A percentile compares a stretch with the other conserved stretches of the same genome.
Evolutionary conservation across 768 basidiomycete species (phyloP).

Genomic region (Termitomyces sp.): DNA sequence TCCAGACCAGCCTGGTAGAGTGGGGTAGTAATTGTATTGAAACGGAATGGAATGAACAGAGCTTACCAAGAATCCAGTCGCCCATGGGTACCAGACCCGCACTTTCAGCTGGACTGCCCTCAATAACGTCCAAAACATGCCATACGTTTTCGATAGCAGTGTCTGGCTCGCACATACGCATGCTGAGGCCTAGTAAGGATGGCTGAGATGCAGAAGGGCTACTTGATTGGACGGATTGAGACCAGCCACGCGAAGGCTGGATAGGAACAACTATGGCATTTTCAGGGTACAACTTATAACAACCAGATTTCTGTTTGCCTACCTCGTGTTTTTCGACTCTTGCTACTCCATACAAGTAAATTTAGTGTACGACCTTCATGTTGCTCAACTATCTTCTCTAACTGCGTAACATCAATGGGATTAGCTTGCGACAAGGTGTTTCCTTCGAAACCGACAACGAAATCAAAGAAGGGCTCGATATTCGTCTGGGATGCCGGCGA

Average conservation of each 20-base stretch:
- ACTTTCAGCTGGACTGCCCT: slow-evolving; percentile 94
- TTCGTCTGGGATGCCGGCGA: slow-evolving; percentile 85
- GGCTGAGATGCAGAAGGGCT: slow-evolving; percentile 52
- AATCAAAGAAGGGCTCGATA: slow-evolving; percentile 95
- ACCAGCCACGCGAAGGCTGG: slow-evolving; percentile 83
- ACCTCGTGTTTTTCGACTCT: slow-evolving; percentile 70
- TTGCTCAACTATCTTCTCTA: slow-evolving; percentile 78
- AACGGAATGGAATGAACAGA: not conserved
- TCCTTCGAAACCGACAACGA: slow-evolving; percentile 87
- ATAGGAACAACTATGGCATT: slow-evolving; percentile 67
- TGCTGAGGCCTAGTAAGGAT: slow-evolving; percentile 88
- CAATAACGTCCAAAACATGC: slow-evolving; percentile 96
- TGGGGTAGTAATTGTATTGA: slow-evolving; percentile 17
- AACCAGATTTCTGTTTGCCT: slow-evolving; percentile 11
- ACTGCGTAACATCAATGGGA: slow-evolving; percentile 59
- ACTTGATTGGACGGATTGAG: slow-evolving; percentile 34
- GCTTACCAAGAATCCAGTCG: slow-evolving; percentile 42
- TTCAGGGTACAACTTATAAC: slow-evolving; percentile 3
- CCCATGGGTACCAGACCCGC: slow-evolving; percentile 93
- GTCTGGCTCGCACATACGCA: slow-evolving; percentile 91
- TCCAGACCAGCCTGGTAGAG: slow-evolving; percentile 86
- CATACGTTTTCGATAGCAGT: slow-evolving; percentile 90
- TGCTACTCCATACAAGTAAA: slow-evolving; percentile 81
- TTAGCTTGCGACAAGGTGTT: slow-evolving; percentile 46
- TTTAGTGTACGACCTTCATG: slow-evolving; percentile 70